Conservation (phyloP, 1,284 basidiomycete genomes). For the Phenoliferia sp. region DNA sequence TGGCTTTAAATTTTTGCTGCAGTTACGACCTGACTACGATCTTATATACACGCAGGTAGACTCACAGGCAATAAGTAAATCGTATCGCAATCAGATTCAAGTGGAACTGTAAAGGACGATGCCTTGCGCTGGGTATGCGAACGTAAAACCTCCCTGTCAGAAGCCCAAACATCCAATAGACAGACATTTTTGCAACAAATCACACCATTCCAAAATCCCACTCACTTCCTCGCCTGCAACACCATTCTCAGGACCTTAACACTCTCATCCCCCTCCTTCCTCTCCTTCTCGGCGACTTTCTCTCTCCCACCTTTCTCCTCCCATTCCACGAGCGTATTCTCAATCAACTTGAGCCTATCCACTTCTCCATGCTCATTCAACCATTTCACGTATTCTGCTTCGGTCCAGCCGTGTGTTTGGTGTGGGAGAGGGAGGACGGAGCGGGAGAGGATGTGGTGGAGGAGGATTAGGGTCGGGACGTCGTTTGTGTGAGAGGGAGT, state of each 20-base stretch:
- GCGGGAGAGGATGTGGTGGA: slow-evolving; percentile 88
- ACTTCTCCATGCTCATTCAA: slow-evolving; percentile 36
- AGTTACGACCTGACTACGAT: too few species aligned
- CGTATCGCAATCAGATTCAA: too few species aligned
- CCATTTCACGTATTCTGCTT: slow-evolving; percentile 80
- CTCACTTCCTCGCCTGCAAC: not conserved
- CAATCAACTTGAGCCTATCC: slow-evolving; percentile 29
- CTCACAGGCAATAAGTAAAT: too few species aligned
- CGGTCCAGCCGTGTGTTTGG: slow-evolving; percentile 80
- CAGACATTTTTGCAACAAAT: too few species aligned
- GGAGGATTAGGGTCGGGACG: slow-evolving; percentile 72
- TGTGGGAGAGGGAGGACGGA: slow-evolving; percentile 69
- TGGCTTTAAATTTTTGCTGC: too few species aligned
- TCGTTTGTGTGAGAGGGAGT: slow-evolving; percentile 60
- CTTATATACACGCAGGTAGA: too few species aligned
- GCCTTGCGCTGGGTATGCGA: too few species aligned
- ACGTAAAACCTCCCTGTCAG: too few species aligned
- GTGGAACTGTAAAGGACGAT: too few species aligned
- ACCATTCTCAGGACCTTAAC: not conserved
- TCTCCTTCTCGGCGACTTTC: not conserved
- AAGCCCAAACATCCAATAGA: too few species aligned
- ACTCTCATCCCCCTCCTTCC: not conserved
- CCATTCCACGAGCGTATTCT: slow-evolving; percentile 8
- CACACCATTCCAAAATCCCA: too few species aligned
- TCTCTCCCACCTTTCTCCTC: not conserved